A percentile compares a stretch with the other conserved stretches of the same genome.
Conservation (phyloP, 371 early-diverging fungal genomes). For the Actinomortierella ambigua region DNA sequence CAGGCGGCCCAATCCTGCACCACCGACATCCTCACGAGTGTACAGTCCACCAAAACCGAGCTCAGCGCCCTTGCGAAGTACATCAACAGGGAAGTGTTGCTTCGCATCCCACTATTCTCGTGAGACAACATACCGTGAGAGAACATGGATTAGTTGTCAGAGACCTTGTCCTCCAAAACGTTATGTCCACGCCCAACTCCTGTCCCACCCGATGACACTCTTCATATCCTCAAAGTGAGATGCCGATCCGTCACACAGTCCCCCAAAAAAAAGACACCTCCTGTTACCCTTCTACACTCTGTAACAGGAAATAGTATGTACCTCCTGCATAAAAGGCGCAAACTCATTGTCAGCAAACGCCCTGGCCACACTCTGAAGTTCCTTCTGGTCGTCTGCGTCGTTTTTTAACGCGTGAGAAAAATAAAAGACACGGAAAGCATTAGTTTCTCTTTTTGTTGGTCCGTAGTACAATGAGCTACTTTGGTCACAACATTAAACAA, state of each 20-base stretch:
- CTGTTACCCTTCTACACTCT: background rate
- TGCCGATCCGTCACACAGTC: no score
- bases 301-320: constrained; percentile 1
- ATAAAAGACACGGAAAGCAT: no score
- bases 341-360: constrained; percentile 59
- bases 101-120: constrained; percentile 53
- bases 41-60: constrained; percentile 64
- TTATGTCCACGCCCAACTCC: no score
- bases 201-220: background rate
- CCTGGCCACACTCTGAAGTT: constrained; percentile 50
- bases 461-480: no score
- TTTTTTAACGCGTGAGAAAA: no score
- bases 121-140: no score
- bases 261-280: no score
- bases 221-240: no score
- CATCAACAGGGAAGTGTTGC: constrained; percentile 53
- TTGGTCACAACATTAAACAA: background rate
- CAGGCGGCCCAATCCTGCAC: constrained; percentile 54
- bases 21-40: constrained; percentile 50
- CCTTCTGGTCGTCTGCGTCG: constrained; percentile 48
- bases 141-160: no score
- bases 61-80: constrained; percentile 55
- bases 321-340: constrained; percentile 58
- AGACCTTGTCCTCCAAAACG: no score
- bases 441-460: no score